Conservation (phyloP, 2,329 filamentous ascomycete species). For the Penicillium crustosum region DNA sequence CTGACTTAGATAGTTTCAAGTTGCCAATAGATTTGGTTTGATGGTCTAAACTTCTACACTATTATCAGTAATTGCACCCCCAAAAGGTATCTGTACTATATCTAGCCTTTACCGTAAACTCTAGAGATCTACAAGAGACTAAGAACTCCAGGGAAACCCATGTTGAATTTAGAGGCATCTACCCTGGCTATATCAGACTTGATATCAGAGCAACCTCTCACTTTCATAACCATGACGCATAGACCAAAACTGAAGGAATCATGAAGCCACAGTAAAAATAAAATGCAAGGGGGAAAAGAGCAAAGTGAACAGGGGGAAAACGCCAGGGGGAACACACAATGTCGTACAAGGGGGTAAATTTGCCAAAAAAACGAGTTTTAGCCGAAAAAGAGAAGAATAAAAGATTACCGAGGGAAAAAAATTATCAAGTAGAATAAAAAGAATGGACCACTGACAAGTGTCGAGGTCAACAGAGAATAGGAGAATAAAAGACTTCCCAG, state of each 20-base stretch:
- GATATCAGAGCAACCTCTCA: slow-evolving; percentile 6
- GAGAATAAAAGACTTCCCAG: not conserved
- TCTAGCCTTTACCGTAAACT: not conserved
- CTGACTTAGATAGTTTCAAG: slow-evolving; percentile 19
- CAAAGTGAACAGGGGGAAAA: not conserved
- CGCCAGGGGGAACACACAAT: not conserved
- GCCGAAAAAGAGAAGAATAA: not conserved
- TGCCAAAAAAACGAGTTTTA: slow-evolving; percentile 1
- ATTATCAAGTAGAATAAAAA: not conserved
- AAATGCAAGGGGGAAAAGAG: not conserved
- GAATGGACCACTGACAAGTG: not conserved
- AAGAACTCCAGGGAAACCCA: not conserved
- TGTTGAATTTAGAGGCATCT: slow-evolving; percentile 18
- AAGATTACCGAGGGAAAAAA: not conserved
- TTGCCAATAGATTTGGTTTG: slow-evolving; percentile 12
- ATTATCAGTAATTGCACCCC: no score
- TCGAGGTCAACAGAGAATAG: not conserved
- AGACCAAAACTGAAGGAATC: not conserved
- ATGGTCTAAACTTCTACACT: not conserved
- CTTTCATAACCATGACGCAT: slow-evolving; percentile 15
- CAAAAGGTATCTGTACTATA: not conserved
- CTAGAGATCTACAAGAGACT: not conserved
- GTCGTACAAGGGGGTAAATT: slow-evolving; percentile 10
- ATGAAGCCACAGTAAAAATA: not conserved
- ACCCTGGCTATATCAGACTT: slow-evolving; percentile 5